Percentiles rank a stretch among this genome's conserved stretches.
Conservation (phyloP, 345 rosid genomes). For the Toxicodendron radicans region DNA sequence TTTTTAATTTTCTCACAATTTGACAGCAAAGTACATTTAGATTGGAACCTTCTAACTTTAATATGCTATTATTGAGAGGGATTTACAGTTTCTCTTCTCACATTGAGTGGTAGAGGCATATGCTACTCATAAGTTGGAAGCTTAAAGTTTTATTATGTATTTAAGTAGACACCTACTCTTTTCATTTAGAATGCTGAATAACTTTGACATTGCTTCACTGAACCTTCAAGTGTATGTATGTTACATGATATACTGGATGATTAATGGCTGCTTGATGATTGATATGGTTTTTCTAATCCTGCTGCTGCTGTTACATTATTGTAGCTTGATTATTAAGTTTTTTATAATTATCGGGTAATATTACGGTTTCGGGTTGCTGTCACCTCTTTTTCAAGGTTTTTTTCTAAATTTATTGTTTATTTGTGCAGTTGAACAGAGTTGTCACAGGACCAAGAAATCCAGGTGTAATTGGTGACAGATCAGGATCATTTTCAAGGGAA, state of each 20-base stretch:
- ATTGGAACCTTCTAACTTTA: background rate
- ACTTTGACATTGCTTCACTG: background rate
- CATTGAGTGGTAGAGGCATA: background rate
- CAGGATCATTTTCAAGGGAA: conserved; percentile 97
- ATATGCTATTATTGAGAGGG: background rate
- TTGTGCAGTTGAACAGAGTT: conserved; percentile 77
- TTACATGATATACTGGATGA: background rate
- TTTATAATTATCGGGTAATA: background rate
- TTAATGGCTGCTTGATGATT: background rate
- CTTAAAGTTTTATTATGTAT: background rate
- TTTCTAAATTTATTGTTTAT: conserved; percentile 10
- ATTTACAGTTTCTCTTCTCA: background rate
- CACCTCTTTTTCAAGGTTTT: background rate
- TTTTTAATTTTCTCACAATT: background rate
- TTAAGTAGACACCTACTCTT: background rate
- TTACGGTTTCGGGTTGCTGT: background rate
- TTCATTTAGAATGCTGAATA: background rate
- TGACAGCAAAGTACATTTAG: too few relatives aligned
- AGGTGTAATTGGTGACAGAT: conserved; percentile 94
- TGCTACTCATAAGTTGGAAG: background rate
- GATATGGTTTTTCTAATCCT: background rate
- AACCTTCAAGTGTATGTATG: background rate
- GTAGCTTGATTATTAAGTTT: background rate
- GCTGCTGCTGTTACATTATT: background rate
- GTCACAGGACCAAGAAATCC: conserved; percentile 93